Percentiles rank a stretch among this genome's conserved stretches.
These are phyloP conservation scores for Aspergillus baeticus DNA, from an alignment of 495 filamentous ascomycete genomes.

Conservation along the genomic window DNA sequence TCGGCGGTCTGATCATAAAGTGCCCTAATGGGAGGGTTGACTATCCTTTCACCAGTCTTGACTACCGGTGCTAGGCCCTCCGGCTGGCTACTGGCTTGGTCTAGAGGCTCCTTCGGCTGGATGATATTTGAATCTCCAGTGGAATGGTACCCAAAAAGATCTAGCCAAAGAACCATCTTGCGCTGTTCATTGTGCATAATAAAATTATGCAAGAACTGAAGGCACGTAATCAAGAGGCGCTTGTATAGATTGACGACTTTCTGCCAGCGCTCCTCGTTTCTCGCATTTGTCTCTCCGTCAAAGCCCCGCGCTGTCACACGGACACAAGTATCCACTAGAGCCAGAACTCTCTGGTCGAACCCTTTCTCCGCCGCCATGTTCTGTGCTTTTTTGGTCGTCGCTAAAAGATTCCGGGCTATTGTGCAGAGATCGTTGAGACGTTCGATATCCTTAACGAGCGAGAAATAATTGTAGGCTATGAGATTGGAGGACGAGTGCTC, in stretches of 20 bases:
- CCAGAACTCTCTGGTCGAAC: slow-evolving; percentile 80
- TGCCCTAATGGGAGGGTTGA: slow-evolving; percentile 45
- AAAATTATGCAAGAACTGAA: slow-evolving; percentile 91
- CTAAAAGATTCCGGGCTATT: slow-evolving; percentile 80
- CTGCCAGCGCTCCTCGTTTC: slow-evolving; percentile 67
- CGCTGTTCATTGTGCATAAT: slow-evolving; percentile 87
- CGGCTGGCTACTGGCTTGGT: slow-evolving; percentile 30
- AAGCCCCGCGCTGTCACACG: slow-evolving; percentile 87
- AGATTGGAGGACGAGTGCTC: slow-evolving; percentile 59
- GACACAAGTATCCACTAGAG: slow-evolving; percentile 79
- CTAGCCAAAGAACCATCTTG: slow-evolving; percentile 88
- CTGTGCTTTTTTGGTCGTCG: slow-evolving; percentile 78
- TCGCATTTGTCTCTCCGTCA: slow-evolving; percentile 70
- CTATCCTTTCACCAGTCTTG: slow-evolving; percentile 43
- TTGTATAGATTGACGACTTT: slow-evolving; percentile 78
- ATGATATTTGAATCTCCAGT: slow-evolving; percentile 54
- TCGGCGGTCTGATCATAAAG: slow-evolving; percentile 49
- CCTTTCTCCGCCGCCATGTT: slow-evolving; percentile 77
- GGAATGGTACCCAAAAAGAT: slow-evolving; percentile 70
- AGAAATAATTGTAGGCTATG: slow-evolving; percentile 75
- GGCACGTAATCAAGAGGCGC: slow-evolving; percentile 80
- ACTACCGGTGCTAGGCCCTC: slow-evolving; percentile 47
- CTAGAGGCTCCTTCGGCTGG: slow-evolving; percentile 44
- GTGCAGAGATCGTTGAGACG: slow-evolving; percentile 81
- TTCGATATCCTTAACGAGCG: slow-evolving; percentile 77